Evolutionary conservation across 31 red algal species (phyloP), one percentile per base, ranked within the genome.

Genomic region (Odonthalia washingtoniensis): DNA sequence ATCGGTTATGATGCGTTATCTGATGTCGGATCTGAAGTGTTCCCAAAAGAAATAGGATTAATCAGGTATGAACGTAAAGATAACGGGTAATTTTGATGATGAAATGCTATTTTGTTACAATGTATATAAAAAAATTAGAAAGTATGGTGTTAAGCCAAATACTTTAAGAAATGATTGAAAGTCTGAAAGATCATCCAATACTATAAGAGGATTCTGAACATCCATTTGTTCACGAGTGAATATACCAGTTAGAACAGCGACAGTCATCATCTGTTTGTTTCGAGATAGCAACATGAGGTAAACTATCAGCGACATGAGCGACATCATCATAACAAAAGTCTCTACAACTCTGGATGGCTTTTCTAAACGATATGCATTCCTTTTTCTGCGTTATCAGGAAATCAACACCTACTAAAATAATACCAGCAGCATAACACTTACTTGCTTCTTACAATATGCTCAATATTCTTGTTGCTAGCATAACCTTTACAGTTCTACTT

Each of bases 41-140:
- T 46, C 2, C 94, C 97, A 1, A 96, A 93, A 73, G 97, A 99
- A 72, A 91, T 91, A 53, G 97, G 97, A 37, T 78, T 94, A 46
- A 81, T 99, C 38, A 78, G 97, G 53, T 88, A 68, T 26, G 97
- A 99, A 72, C 94, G 97, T 24, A 99, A 96, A 63, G 97, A 96
- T 0, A 96, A 99, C 81, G 3, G 94, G 96, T 41, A 75, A 91
- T 39, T 94, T 96, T 83, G 97, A 87, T 26, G 97, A 99, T 82
- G 92, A 96, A 33, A 92, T 99, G 88, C 81, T 94, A 64, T 99
- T 99, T 64, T 80, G 97, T 28, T 99, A 96, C 49, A 99, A 99
- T 81, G 97, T 99, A 24, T 98, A 91, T 66, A 12, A 32, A 41
- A 82, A 39, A 21, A 67, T 40, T 6, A 14, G 77, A 4, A 64